Evolutionary conservation across 805 yeast species (phyloP), one percentile per base, ranked within the genome.

Genomic region (Schizosaccharomyces osmophilus): DNA sequence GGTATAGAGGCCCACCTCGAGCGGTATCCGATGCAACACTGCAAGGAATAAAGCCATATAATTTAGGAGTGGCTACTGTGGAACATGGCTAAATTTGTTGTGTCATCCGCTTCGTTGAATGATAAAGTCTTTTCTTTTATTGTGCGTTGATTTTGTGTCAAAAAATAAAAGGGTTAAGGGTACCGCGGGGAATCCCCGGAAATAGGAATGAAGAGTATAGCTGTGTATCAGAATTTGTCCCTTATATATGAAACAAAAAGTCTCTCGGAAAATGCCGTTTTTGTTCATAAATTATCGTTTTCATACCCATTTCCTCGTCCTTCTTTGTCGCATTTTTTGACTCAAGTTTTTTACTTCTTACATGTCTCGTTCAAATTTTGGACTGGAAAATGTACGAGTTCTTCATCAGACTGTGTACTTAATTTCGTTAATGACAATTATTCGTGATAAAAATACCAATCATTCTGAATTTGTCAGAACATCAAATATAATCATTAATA

Each of bases 371-470:
- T n/a, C 22, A 5, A 13, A 9, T 9, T 3, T 36, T 36, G 26
- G 26, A 24, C 19, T 24, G 11, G 24, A 55, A 13, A 57, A 57
- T 31, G 42, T 57, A 13, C 45, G 3, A 55, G 70, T 85, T 22
- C 78, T 90, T 58, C 85, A 85, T 61, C 95, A 86, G 72, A 87
- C 96, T 43, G 87, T 88, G 75, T 98, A 93, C 73, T 76, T 93
- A 66, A 74, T 79, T 59, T 94, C 95, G 32, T 76, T 93, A 62
- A 90, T 85, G 76, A 84, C 95, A 19, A 88, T 89, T 68, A 87
- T 93, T 68, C 83, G 99, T 69, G 86, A 87, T 72, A 79, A 78
- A 67, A 73, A 73, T 62, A 90, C 98, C 22, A 76, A 79, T 63
- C 81, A 97, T 69, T 22, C 57, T 6, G 57, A 19, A 29, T 51